A percentile compares a stretch with the other conserved stretches of the same genome.
Evolutionary conservation across 2,329 filamentous ascomycete species (phyloP).

Genomic region (Phyllosticta citribraziliensis): DNA sequence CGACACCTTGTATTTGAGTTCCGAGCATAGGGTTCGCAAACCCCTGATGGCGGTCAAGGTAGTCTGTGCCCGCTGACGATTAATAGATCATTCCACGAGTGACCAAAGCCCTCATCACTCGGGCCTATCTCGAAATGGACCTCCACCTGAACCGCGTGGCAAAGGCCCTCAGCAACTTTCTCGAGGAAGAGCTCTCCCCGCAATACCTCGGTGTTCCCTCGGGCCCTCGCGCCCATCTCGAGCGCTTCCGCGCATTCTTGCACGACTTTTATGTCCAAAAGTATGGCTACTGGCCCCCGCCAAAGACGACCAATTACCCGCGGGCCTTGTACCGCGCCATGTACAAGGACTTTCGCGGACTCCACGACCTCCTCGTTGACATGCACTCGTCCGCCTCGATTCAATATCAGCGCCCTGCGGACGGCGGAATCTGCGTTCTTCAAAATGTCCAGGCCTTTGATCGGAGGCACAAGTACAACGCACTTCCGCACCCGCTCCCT

Average conservation of each 20-base stretch:
- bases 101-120: constrained; percentile 56
- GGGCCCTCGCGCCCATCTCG: constrained; percentile 55
- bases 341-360: constrained; percentile 57
- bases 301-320: constrained; percentile 42
- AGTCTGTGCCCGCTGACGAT: neutral
- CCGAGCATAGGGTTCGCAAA: constrained; percentile 51
- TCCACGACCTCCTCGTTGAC: constrained; percentile 66
- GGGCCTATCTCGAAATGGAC: constrained; percentile 56
- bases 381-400: constrained; percentile 41
- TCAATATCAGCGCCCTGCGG: constrained; percentile 44
- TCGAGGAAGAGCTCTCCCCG: constrained; percentile 61
- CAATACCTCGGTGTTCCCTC: constrained; percentile 54
- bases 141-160: constrained; percentile 49
- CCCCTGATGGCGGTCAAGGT: constrained; percentile 2
- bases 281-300: constrained; percentile 64
- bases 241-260: constrained; percentile 62
- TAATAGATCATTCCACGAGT: constrained; percentile 32
- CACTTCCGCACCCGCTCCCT: constrained; percentile 57
- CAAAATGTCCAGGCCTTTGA: constrained; percentile 63
- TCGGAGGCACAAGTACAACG: constrained; percentile 44
- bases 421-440: constrained; percentile 59
- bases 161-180: constrained; percentile 48
- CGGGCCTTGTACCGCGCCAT: constrained; percentile 51
- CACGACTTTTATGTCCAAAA: constrained; percentile 56
- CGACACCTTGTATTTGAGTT: constrained; percentile 45